Evolutionary conservation across 1,284 basidiomycete species (phyloP), one percentile per base, ranked within the genome.

Genomic region (Boletus chippewaensis): DNA sequence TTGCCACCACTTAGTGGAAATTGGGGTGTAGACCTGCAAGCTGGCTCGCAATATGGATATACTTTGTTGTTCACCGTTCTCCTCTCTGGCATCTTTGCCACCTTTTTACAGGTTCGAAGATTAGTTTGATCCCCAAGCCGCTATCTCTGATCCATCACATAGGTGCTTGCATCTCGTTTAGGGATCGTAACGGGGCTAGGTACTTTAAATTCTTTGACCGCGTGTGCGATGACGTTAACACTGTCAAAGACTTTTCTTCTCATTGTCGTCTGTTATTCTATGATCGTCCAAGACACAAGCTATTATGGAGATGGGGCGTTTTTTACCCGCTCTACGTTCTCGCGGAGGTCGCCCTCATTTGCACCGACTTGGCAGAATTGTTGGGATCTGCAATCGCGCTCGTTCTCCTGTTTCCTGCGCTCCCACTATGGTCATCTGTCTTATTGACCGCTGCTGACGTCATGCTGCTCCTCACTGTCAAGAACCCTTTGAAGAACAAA

Each of bases 351-450:
- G 86, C 84, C 39, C 87, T 91, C 61, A 72, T 87, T 56, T 78
- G 75, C 53, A 81, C 78, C 12, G 78, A 81, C 61, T 68, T 80
- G 47, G 75, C 77, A 11, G 78, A 81, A 59, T 73, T 91, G 39
- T 70, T 90, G 12, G 88, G 87, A 0, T 81, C 78, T 16, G 87
- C 86, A 2, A 88, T 91, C 50, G 87, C 84, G 0, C 72, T 91
- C 47, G 77, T 80, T 57, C 72, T 91, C 61, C 67, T 91, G 43
- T 84, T 90, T 60, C 88, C 87, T 0, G 65, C 62, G 10, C 70
- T 91, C 7, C 86, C 85, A 2, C 70, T 88, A 8, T 87, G 76
- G 70, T 83, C 72, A 0, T 78, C 81, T 26, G 83, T 89, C 11
- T 70, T 90, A 18, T 66, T 91, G 57, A 91, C 87, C 4, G 80